Evolutionary conservation across 805 yeast genomes (phyloP).

Genomic region (Kluyveromyces dobzhanskii): DNA sequence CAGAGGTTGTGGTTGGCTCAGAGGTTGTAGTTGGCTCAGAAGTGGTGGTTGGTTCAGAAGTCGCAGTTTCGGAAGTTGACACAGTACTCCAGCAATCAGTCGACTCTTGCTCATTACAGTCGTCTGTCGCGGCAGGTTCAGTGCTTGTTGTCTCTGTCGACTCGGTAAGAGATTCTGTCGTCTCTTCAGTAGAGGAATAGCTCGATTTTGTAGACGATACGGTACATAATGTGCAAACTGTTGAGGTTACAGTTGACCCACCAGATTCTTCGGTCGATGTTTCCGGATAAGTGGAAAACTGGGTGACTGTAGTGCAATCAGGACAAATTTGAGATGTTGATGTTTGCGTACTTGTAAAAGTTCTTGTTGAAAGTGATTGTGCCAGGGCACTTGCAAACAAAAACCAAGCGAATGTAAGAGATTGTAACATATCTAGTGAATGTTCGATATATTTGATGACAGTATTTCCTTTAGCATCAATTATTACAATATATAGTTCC

Average conservation of each 20-base stretch:
- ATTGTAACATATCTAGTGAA: not conserved
- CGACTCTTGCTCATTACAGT: not conserved
- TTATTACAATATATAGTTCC: too few relatives aligned
- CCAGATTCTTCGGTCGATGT: not conserved
- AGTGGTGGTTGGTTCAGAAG: too few relatives aligned
- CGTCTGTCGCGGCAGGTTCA: not conserved
- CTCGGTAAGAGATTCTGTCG: not conserved
- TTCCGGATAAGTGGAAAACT: not conserved
- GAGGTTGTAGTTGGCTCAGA: not conserved
- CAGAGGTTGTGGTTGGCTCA: not conserved
- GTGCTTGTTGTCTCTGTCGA: slow-evolving; percentile 1
- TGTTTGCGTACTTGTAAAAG: slow-evolving; percentile 1
- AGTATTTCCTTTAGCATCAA: too few relatives aligned
- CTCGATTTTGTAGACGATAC: not conserved
- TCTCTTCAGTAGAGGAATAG: not conserved
- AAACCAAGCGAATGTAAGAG: not conserved
- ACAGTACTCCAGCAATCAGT: not conserved
- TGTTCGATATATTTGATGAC: too few relatives aligned
- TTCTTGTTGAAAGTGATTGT: slow-evolving; percentile 2
- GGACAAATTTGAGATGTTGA: slow-evolving; percentile 9
- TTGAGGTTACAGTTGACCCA: not conserved
- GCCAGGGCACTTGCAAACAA: not conserved
- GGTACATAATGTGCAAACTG: not conserved
- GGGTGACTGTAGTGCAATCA: slow-evolving; percentile 6
- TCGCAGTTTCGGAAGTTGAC: not conserved